Conservation (phyloP, 2,329 filamentous ascomycete species). For the Zasmidium angulare region DNA sequence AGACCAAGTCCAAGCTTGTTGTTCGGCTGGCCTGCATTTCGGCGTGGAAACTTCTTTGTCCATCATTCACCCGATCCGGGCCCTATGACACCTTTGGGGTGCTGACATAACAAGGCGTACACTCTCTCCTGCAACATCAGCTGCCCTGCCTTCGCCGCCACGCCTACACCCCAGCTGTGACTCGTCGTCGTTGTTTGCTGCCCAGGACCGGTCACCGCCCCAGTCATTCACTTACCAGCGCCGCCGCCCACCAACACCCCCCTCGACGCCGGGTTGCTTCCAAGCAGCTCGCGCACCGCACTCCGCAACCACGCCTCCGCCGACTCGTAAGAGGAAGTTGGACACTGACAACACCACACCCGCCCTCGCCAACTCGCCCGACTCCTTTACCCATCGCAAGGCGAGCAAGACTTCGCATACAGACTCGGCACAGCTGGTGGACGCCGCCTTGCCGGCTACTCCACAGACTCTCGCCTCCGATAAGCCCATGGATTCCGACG, state of each 20-base stretch:
- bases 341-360: conserved; percentile 24
- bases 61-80: neutral
- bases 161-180: neutral
- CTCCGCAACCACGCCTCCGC: conserved; percentile 30
- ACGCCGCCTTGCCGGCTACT: conserved; percentile 46
- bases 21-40: too few species aligned
- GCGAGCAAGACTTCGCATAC: conserved; percentile 34
- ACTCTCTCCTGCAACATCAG: neutral
- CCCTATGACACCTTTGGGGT: neutral
- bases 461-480: conserved; percentile 49
- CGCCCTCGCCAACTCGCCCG: conserved; percentile 35
- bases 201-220: neutral
- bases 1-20: too few species aligned
- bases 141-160: too few species aligned
- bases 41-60: too few species aligned
- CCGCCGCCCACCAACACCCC: neutral
- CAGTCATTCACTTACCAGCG: neutral
- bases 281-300: conserved; percentile 16
- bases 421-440: conserved; percentile 35
- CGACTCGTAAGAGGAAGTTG: conserved; percentile 38
- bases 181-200: neutral
- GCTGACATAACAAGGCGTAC: neutral
- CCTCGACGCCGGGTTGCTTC: neutral
- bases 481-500: conserved; percentile 84
- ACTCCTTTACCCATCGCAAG: conserved; percentile 32